Evolutionary conservation across 73 alveolate species (phyloP).

Genomic region (Paramecium octaurelia): DNA sequence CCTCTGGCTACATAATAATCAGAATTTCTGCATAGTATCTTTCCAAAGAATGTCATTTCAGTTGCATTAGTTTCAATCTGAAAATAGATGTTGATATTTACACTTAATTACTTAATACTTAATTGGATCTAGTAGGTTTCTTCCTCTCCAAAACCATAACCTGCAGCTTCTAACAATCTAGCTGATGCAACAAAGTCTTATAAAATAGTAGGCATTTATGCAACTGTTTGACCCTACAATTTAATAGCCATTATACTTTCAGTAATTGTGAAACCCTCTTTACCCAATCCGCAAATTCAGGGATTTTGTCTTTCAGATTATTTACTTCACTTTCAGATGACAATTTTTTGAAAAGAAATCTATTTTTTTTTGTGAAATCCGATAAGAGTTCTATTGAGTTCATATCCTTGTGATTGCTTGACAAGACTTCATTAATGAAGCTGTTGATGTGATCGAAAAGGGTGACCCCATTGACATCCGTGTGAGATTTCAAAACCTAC

Average conservation of each 20-base stretch:
- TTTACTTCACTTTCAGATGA: conserved; percentile 61
- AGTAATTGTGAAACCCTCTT: conserved; percentile 30
- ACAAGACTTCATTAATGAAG: neutral
- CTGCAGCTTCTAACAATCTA: conserved; percentile 80
- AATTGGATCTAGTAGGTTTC: conserved; percentile 71
- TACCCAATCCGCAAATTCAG: conserved; percentile 63
- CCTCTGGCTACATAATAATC: conserved; percentile 96
- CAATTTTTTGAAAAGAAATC: conserved; percentile 50
- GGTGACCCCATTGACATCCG: conserved; percentile 42
- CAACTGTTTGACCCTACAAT: conserved; percentile 40
- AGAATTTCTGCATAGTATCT: conserved; percentile 82
- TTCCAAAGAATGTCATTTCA: conserved; percentile 92
- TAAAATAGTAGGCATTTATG: conserved; percentile 13
- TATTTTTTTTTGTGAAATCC: conserved; percentile 61
- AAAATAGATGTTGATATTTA: conserved; percentile 13
- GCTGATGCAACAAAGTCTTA: conserved; percentile 69
- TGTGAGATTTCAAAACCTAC: conserved; percentile 32
- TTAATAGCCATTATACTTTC: neutral
- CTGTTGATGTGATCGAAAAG: conserved; percentile 1
- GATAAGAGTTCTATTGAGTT: conserved; percentile 23
- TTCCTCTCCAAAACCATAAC: conserved; percentile 85
- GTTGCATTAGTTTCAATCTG: conserved; percentile 67
- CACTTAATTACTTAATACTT: conserved; percentile 56
- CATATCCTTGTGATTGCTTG: conserved; percentile 41
- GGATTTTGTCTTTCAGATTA: conserved; percentile 39